Base-by-base conservation (phyloP, 495 filamentous ascomycete species). In the Bacidia rubella region DNA sequence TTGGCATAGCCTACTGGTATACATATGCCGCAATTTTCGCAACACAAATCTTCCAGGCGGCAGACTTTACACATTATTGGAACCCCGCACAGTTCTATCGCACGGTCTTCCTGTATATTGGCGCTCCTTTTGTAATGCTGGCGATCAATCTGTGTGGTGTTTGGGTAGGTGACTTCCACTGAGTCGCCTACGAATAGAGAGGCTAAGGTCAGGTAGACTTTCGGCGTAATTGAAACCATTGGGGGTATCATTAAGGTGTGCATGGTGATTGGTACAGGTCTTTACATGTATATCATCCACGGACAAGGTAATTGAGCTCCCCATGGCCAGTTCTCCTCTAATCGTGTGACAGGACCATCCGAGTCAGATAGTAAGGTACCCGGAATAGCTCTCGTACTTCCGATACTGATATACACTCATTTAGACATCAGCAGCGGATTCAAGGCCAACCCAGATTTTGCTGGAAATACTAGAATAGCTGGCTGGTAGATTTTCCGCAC, bases 21-120 rank as follows among this genome's bases (percentile, higher is more conserved):
- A 68, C 67, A 1, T 74, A 70, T 47, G 64, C 72, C 0, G 61
- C 70, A 15, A 63, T 57, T 1, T 73, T 68, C 47, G 65, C 68
- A 0, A 63, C 69, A 0, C 51, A 70, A 17, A 65, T 74, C 17
- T 61, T 68, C 1, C 60, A 66, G 1, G 58, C 65, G 2, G 69
- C 71, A 3, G 66, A 58, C 0, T 65, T 68, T 44, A 53, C 69
- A 20, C 57, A 67, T 24, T 71, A 60, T 42, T 76, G 68, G 68
- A 54, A 59, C 20, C 49, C 51, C 2, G 57, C 47, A 15, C 62
- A 62, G 21, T 58, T 57, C 10, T 59, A 66, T 24, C 57, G 64
- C n/a, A 67, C 61, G 9, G 55, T 59, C 0, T 46, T 69, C 2
- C 54, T 67, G 45, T 68, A 65, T 45, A 54, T 63, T 10, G 11